These are phyloP conservation scores for Carnegiea gigantea DNA, from an alignment of 179 eudicot species.

Conservation along the genomic window DNA sequence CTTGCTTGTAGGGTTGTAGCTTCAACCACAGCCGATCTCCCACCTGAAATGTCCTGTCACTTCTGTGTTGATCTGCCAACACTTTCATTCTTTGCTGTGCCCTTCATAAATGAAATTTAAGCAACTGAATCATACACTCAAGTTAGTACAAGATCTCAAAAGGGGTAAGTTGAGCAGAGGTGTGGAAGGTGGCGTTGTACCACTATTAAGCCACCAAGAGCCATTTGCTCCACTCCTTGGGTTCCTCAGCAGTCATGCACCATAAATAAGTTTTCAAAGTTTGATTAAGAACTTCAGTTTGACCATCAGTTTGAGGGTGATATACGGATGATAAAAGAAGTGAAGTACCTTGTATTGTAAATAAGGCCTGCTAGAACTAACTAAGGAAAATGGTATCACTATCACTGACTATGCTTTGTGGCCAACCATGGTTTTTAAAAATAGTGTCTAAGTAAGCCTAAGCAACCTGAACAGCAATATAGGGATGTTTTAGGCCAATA, in stretches of 20 bases:
- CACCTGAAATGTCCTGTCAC: neutral
- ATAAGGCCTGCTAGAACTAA: too few species aligned
- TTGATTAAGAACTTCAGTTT: neutral
- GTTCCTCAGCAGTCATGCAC: neutral
- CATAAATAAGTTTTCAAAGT: neutral
- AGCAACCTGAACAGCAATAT: neutral
- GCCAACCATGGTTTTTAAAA: too few species aligned
- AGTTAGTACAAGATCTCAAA: neutral
- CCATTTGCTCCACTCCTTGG: neutral
- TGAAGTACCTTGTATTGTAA: neutral
- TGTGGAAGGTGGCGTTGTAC: neutral
- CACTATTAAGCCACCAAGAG: constrained; percentile 3
- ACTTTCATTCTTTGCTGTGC: neutral
- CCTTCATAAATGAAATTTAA: neutral
- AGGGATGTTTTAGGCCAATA: neutral
- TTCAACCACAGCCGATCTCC: neutral
- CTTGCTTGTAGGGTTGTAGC: neutral
- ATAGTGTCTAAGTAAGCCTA: neutral
- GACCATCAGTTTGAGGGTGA: neutral
- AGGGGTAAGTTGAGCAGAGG: neutral
- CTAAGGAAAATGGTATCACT: too few species aligned
- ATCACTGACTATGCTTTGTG: too few species aligned
- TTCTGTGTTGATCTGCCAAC: neutral
- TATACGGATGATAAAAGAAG: neutral
- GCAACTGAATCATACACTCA: neutral